Percentiles rank a stretch among this genome's conserved stretches.
phyloP scores from a whole-genome alignment of 192 early-diverging fungal genomes.

The Entomortierella lignicola region DNA sequence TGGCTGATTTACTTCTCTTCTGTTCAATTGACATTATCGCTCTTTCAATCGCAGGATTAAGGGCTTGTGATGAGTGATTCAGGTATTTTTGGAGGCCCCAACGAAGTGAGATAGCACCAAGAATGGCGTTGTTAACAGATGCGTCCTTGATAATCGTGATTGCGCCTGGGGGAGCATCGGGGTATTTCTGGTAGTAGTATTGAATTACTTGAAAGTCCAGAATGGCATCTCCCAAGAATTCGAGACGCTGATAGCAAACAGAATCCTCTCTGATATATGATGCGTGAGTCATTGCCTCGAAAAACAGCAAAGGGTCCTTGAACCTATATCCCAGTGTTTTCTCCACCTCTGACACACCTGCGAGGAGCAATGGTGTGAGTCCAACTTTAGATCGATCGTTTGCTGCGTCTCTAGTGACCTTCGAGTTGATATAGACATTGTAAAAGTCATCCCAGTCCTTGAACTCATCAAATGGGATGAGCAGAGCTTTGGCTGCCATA shows the following conservation, averaged over 20 bases:
- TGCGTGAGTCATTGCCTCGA: slow-evolving; percentile 90
- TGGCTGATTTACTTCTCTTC: slow-evolving; percentile 35
- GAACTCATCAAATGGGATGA: slow-evolving; percentile 67
- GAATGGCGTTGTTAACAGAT: slow-evolving; percentile 87
- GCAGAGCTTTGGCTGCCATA: slow-evolving; percentile 63
- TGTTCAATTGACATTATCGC: slow-evolving; percentile 64
- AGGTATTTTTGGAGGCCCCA: slow-evolving; percentile 75
- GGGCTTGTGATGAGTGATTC: slow-evolving; percentile 66
- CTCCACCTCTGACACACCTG: slow-evolving; percentile 25
- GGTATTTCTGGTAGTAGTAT: slow-evolving; percentile 78
- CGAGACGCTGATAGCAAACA: slow-evolving; percentile 88
- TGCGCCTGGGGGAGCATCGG: slow-evolving; percentile 74
- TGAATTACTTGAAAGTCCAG: slow-evolving; percentile 84
- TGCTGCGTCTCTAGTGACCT: background rate
- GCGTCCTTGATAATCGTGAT: slow-evolving; percentile 89
- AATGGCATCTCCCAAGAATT: slow-evolving; percentile 88
- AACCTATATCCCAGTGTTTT: slow-evolving; percentile 73
- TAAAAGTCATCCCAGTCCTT: slow-evolving; percentile 61
- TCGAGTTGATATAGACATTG: slow-evolving; percentile 21
- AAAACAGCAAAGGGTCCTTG: slow-evolving; percentile 70
- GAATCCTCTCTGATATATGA: slow-evolving; percentile 65
- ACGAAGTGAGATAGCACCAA: slow-evolving; percentile 76
- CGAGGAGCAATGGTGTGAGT: background rate
- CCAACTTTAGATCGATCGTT: background rate
- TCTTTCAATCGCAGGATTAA: slow-evolving; percentile 68